Evolutionary conservation across 495 filamentous ascomycete species (phyloP).

Genomic region (Rostrohypoxylon terebratum): DNA sequence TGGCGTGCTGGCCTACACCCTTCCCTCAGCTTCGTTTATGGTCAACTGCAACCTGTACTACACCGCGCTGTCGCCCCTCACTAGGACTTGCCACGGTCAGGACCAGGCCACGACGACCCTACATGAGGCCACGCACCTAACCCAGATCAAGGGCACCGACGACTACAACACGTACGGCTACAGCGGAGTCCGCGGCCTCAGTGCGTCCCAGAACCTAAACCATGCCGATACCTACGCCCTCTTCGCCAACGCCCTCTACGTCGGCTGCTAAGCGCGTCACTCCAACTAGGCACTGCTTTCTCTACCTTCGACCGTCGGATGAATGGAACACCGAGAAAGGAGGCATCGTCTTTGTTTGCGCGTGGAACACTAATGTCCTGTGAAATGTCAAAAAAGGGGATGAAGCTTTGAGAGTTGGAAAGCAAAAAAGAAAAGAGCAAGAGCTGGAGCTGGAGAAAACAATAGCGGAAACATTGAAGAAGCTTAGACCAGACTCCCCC

Average conservation of each 20-base stretch:
- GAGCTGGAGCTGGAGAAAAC: not conserved
- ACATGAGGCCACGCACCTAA: slow-evolving; percentile 73
- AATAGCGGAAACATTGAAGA: slow-evolving; percentile 14
- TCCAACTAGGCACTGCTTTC: not conserved
- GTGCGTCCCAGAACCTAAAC: slow-evolving; percentile 58
- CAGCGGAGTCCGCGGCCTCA: slow-evolving; percentile 57
- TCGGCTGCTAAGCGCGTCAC: slow-evolving; percentile 43
- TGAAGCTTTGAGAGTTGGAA: not conserved
- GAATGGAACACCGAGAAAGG: not conserved
- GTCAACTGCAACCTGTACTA: slow-evolving; percentile 71
- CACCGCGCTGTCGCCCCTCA: slow-evolving; percentile 46
- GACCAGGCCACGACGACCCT: slow-evolving; percentile 70
- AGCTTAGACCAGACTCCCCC: not conserved
- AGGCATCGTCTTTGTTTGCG: not conserved
- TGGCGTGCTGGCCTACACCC: slow-evolving; percentile 69
- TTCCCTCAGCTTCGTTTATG: slow-evolving; percentile 64
- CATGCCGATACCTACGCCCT: slow-evolving; percentile 74
- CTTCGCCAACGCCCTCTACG: slow-evolving; percentile 64
- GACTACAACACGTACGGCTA: slow-evolving; percentile 71
- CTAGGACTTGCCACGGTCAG: slow-evolving; percentile 42
- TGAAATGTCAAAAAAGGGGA: not conserved
- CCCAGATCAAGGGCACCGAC: slow-evolving; percentile 66
- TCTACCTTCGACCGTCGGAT: slow-evolving; percentile 3
- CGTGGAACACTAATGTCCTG: slow-evolving; percentile 3
- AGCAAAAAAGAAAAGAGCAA: slow-evolving; percentile 10